These are phyloP conservation scores for Wolfiporia cocos DNA, from an alignment of 1,284 basidiomycete genomes.

Conservation along the genomic window DNA sequence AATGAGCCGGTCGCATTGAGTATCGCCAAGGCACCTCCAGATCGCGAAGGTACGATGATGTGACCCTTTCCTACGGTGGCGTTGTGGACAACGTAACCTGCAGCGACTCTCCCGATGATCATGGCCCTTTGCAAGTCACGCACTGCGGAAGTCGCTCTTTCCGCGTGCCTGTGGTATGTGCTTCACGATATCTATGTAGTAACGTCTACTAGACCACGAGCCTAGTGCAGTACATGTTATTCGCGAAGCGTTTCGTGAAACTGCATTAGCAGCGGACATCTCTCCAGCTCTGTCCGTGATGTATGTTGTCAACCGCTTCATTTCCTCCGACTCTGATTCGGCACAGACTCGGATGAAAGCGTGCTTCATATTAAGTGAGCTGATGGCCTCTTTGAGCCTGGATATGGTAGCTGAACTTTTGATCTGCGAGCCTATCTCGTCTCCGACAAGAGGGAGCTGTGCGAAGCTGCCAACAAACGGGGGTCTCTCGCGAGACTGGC, in stretches of 20 bases:
- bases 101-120: constrained; percentile 30
- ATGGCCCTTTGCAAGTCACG: constrained; percentile 50
- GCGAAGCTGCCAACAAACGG: constrained; percentile 58
- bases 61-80: background rate
- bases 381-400: no score
- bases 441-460: constrained; percentile 61
- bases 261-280: constrained; percentile 30
- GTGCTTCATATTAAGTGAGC: constrained; percentile 71
- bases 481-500: constrained; percentile 49
- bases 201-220: background rate
- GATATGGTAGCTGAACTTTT: no score
- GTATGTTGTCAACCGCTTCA: constrained; percentile 54
- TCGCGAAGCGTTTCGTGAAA: constrained; percentile 34
- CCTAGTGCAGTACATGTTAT: constrained; percentile 52
- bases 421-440: constrained; percentile 74
- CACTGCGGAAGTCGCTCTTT: constrained; percentile 52
- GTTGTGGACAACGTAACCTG: constrained; percentile 1
- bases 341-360: constrained; percentile 46
- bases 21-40: constrained; percentile 35
- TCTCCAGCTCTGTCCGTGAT: constrained; percentile 47
- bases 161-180: constrained; percentile 60
- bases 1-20: constrained; percentile 45
- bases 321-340: constrained; percentile 37
- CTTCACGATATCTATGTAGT: background rate
- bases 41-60: constrained; percentile 27